phyloP scores from a whole-genome alignment of 2,329 filamentous ascomycete genomes.

The Amphichorda felina region DNA sequence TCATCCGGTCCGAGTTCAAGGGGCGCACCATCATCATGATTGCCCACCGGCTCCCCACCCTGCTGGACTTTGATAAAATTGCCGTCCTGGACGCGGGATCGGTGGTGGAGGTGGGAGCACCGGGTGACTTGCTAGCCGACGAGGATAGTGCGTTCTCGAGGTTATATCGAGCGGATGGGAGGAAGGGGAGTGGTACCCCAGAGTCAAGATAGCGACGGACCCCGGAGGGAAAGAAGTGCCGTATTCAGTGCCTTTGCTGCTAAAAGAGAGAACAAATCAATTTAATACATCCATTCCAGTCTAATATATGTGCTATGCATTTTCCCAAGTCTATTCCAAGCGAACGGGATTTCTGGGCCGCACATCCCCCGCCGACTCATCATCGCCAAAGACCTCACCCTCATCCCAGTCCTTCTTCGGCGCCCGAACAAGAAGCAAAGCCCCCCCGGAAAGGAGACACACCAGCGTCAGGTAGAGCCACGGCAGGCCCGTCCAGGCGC shows the following conservation, averaged over 20 bases:
- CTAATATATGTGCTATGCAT: too few relatives aligned
- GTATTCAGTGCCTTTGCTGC: too few relatives aligned
- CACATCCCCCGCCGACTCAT: neutral
- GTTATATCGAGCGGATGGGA: too few relatives aligned
- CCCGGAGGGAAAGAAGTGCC: too few relatives aligned
- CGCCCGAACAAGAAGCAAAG: conserved; percentile 17
- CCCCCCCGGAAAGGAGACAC: conserved; percentile 12
- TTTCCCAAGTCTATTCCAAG: neutral
- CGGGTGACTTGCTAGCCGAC: conserved; percentile 2
- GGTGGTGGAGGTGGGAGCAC: conserved; percentile 10
- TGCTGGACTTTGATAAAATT: conserved; percentile 3
- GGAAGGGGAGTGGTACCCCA: too few relatives aligned
- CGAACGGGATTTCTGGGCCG: neutral
- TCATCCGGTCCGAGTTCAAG: conserved; percentile 9
- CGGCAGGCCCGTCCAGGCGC: conserved; percentile 23
- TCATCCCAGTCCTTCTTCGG: conserved; percentile 12
- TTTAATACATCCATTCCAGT: too few relatives aligned
- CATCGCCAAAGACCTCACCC: neutral
- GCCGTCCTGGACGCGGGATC: conserved; percentile 9
- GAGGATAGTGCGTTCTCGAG: neutral
- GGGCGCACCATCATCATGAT: conserved; percentile 12
- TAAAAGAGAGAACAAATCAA: too few relatives aligned
- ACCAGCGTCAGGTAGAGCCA: conserved; percentile 25
- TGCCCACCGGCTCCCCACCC: conserved; percentile 11
- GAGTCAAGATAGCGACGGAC: too few relatives aligned